Base-by-base conservation (phyloP, 805 yeast species). In the Candida saitoana region DNA sequence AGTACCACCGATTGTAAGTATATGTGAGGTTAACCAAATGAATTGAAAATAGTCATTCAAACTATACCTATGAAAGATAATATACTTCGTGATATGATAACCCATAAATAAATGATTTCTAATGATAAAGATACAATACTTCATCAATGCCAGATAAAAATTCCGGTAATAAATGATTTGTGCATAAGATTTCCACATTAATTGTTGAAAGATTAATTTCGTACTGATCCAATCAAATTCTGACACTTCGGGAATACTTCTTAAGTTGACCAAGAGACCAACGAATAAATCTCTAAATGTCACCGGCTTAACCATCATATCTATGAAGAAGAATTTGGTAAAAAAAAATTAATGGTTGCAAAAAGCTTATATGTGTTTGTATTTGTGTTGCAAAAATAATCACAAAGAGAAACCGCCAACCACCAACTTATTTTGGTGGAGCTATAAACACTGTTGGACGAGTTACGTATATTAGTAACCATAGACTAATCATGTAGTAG, bases 11-110 rank as follows among this genome's bases (percentile, higher is more conserved):
- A 48, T 31, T 5, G 52, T 47, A 12, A 39, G 18, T 1, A 36
- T 17, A 38, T 49, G 51, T 12, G 48, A 46, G 8, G 15, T 9
- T 5, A 50, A 15, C 50, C 51, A 50, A 27, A 42, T 31, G 18
- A 32, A 25, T 12, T 43, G 47, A 15, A 49, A 41, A 12, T 24
- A 36, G 34, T 36, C 31, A 24, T 24, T 36, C 4, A 16, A 5
- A 5, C 16, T 4, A 36, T 36, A 36, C 5, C n/a, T 24, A 16
- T 12, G n/a, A 5, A 29, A 9, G 5, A 29, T 5, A 9, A 29
- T 29, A 14, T 11, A 11, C 11, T 29, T 29, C 32, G 11, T 12
- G 12, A 29, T 5, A 6, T 14, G n/a, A 6, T 5, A 12, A 5
- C 5, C n/a, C 16, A 14, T 14, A 9, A 29, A 29, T 6, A 29